Percentiles rank a stretch among this genome's conserved stretches.
phyloP scores from a whole-genome alignment of 208 protist genomes.

The Histomonas meleagridis region DNA sequence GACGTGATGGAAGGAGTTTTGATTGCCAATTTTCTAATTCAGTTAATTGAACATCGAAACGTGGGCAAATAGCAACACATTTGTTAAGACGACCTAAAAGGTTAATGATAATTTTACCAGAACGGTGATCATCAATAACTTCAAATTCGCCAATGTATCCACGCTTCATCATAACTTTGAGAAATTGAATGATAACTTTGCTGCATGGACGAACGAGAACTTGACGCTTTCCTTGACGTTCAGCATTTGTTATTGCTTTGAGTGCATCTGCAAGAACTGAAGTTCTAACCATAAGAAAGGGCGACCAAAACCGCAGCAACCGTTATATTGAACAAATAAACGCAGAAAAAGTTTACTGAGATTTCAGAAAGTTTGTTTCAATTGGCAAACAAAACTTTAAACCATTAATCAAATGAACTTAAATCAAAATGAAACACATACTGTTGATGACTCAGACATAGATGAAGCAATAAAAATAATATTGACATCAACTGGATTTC shows the following conservation, averaged over 20 bases:
- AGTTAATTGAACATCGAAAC: constrained; percentile 58
- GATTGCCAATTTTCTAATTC: constrained; percentile 95
- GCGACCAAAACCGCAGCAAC: not conserved
- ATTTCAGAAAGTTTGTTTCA: no score
- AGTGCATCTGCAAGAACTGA: constrained; percentile 94
- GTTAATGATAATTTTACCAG: constrained; percentile 98
- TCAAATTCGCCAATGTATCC: constrained; percentile 99
- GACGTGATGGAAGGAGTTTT: constrained; percentile 96
- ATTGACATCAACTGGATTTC: not conserved
- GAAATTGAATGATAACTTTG: constrained; percentile 99
- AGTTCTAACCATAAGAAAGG: constrained; percentile 90
- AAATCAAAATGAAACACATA: no score
- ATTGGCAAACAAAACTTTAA: no score
- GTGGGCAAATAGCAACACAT: constrained; percentile 87
- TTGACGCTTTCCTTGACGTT: constrained; percentile 96
- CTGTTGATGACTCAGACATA: not conserved
- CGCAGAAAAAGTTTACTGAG: no score
- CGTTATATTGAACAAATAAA: no score
- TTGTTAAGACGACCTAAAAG: constrained; percentile 99
- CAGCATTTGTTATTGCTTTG: constrained; percentile 91
- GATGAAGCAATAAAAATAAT: not conserved
- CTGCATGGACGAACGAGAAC: constrained; percentile 92
- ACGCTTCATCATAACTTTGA: constrained; percentile 99
- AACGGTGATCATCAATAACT: constrained; percentile 98
- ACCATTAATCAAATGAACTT: no score